Evolutionary conservation across 495 filamentous ascomycete species (phyloP).

Genomic region (Aspergillus indologenus): DNA sequence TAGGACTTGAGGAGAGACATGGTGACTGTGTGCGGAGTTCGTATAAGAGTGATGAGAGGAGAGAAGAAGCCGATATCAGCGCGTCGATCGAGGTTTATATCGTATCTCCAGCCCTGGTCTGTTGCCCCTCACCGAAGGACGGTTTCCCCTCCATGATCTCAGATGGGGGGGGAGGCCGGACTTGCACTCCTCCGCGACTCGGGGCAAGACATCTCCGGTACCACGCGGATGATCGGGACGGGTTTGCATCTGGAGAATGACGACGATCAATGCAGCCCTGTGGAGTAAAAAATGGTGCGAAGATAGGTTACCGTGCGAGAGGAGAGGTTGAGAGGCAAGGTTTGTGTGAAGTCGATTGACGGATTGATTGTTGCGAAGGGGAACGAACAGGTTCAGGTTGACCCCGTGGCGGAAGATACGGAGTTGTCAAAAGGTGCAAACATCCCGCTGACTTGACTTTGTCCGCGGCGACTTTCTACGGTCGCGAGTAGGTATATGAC

Average conservation of each 20-base stretch:
- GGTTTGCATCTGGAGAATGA: background rate
- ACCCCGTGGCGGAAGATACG: background rate
- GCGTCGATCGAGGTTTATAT: background rate
- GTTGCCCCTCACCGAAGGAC: background rate
- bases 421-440: background rate
- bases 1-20: slow-evolving; percentile 23
- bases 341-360: background rate
- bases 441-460: background rate
- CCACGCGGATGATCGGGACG: background rate
- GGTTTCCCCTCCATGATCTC: background rate
- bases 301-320: background rate
- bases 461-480: too few species aligned
- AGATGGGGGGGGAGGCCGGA: background rate
- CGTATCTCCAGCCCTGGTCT: background rate
- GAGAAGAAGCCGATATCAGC: background rate
- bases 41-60: background rate
- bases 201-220: background rate
- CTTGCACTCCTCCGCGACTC: background rate
- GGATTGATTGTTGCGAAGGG: background rate
- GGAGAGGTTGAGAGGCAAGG: background rate
- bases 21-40: background rate
- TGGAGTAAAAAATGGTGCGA: background rate
- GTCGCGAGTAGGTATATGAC: too few species aligned
- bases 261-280: background rate
- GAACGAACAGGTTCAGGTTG: background rate